Evolutionary conservation across 495 filamentous ascomycete genomes (phyloP).

Genomic region (Cercophora samala): DNA sequence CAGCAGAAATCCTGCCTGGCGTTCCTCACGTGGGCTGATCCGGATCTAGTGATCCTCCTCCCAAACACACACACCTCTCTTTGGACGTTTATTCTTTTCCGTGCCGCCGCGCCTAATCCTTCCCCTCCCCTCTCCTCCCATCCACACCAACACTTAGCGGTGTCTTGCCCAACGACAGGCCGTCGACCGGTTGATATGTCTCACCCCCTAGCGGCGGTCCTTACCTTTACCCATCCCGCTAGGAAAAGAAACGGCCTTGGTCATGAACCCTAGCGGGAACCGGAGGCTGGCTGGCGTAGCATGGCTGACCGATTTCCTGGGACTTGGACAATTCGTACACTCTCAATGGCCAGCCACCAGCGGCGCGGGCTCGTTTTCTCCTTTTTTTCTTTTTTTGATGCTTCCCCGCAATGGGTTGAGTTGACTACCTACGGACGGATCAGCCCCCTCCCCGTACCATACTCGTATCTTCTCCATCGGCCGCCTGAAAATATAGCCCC

Average conservation of each 20-base stretch:
- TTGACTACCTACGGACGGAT: background rate
- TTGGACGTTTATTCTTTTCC: background rate
- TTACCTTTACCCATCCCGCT: background rate
- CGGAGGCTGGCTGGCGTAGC: no score
- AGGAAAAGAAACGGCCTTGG: background rate
- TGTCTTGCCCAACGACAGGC: background rate
- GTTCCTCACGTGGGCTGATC: background rate
- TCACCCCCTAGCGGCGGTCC: background rate
- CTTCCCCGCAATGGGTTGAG: background rate
- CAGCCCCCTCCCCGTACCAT: background rate
- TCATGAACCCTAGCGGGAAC: background rate
- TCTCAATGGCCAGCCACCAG: background rate
- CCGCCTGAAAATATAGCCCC: background rate
- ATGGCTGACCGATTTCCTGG: background rate
- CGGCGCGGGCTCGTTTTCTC: background rate
- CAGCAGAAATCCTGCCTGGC: background rate
- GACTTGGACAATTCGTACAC: background rate
- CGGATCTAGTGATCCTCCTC: background rate
- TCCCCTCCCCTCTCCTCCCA: no score
- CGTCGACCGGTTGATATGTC: background rate
- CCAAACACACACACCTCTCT: background rate
- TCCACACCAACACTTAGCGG: background rate
- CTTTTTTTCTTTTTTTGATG: background rate
- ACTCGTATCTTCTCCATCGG: constrained; percentile 1
- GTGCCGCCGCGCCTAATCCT: constrained; percentile 3